Base-by-base conservation (phyloP, 768 basidiomycete genomes). In the Pluteus cervinus region DNA sequence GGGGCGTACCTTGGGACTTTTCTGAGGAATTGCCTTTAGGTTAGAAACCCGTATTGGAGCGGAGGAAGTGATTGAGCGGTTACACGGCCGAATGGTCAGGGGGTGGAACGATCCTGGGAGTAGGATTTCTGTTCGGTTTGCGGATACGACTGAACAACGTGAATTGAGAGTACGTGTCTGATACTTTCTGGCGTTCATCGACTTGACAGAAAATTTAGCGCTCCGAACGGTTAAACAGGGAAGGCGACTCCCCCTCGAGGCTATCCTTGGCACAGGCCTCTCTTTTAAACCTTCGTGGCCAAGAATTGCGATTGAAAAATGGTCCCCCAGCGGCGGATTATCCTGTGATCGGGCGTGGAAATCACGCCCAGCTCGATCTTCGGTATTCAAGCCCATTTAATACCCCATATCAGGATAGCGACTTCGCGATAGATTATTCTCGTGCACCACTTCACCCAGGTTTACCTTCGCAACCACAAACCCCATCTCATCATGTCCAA, bases 191-290 rank as follows among this genome's bases (percentile, higher is more conserved):
- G 25, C 24, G 14, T 37, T 23, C n/a, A 30, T 22, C 29, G 12
- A 26, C 18, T 33, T 37, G 8, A 28, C 29, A 29, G 15, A 35
- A 15, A 12, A 34, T 32, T 29, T 18, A 87, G 83, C 73, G 84
- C 23, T 48, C 65, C 8, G 85, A 87, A 56, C 74, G 84, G 14
- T 45, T 66, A 9, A 43, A 60, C 9, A 76, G 74, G 43, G 83
- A 78, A 33, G 81, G 68, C 4, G 85, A 82, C 15, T 75, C 80
- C 7, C 76, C 81, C 3, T 70, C 71, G 8, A 69, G 79, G 12
- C 58, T 88, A 20, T 84, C 84, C 5, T 86, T 88, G 45, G 85
- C 85, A 1, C 83, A 86, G 48, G 85, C 85, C 4, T 74, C 85
- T 1, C 56, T 88, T 16, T 71, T 88, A 37, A 88, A 85, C 50